Evolutionary conservation across 176 grass and related monocot species (phyloP), one percentile per base, ranked within the genome.

Genomic region (Oryza meyeriana): DNA sequence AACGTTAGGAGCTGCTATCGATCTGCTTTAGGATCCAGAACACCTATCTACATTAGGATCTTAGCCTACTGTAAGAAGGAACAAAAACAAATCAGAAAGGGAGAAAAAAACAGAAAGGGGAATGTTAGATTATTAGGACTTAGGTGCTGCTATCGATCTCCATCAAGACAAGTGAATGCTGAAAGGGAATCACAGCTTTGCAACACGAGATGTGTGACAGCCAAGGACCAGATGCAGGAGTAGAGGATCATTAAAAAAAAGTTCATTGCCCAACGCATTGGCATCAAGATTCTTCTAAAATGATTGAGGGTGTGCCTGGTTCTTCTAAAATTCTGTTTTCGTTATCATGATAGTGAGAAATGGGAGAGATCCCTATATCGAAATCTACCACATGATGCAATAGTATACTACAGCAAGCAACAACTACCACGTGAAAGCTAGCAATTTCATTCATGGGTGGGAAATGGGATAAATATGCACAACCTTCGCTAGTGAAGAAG

Each of bases 401-500:
- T 26, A 70, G 5, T 69, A 11, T 10, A 44, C 2, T 22, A 70
- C 20, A 22, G 25, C 35, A 34, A 71, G 24, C 20, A 0, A 22
- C 16, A 5, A 14, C 8, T 27, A 59, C 17, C 26, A 67, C 6
- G n/a, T 7, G 16, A 45, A 32, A 57, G 65, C 0, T 0, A 78
- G 62, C 31, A 6, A 5, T 78, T 38, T 12, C 4, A 20, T 24
- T 32, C 5, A 41, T 20, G 26, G 1, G 13, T 5, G 0, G 34
- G 22, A 36, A 72, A 22, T 35, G 8, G 10, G 40, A 45, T 32
- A 70, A n/a, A n/a, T n/a, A 6, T 25, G 34, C 63, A 3, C 24
- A 64, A 92, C 89, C 89, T 92, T 99, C 85, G 68, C 91, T 83
- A 30, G 89, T 95, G 39, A 99, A 93, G 64, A 99, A 99, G 55